phyloP scores from a whole-genome alignment of 1,284 basidiomycete species.

The Rhodotorula sp. region DNA sequence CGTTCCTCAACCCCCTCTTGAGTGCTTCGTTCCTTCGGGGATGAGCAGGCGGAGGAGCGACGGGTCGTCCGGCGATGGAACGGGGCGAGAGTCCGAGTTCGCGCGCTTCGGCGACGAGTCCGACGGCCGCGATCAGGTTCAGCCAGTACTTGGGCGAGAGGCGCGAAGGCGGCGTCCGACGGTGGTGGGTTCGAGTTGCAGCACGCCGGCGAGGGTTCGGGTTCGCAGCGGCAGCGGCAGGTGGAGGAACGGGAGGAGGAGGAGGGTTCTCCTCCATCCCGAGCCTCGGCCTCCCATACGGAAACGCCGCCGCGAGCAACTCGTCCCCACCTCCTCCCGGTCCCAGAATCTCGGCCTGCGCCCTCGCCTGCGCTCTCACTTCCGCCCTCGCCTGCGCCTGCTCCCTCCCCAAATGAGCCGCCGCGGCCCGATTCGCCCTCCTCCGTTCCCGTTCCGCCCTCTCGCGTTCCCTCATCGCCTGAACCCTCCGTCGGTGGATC shows the following conservation, averaged over 20 bases:
- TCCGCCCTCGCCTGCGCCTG: background rate
- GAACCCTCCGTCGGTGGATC: slow-evolving; percentile 28
- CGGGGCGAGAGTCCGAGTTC: slow-evolving; percentile 45
- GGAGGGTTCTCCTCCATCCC: background rate
- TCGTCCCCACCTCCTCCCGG: no score
- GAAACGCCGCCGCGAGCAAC: background rate
- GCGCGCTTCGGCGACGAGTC: slow-evolving; percentile 44
- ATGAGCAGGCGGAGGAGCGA: slow-evolving; percentile 14
- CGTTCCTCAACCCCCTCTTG: slow-evolving; percentile 8
- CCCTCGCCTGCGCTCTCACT: background rate
- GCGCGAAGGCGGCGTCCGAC: slow-evolving; percentile 15
- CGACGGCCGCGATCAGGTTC: slow-evolving; percentile 44
- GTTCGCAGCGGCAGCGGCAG: background rate
- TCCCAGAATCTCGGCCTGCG: background rate
- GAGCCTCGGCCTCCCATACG: background rate
- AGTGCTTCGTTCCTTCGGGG: slow-evolving; percentile 16
- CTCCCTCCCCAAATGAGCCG: background rate
- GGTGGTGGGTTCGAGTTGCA: background rate
- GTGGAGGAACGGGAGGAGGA: no score
- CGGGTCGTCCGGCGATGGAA: slow-evolving; percentile 34
- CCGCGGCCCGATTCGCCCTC: slow-evolving; percentile 9
- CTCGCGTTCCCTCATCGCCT: slow-evolving; percentile 21
- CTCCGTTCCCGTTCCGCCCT: slow-evolving; percentile 18
- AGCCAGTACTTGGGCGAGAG: slow-evolving; percentile 47
- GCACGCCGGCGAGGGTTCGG: slow-evolving; percentile 10